These are phyloP conservation scores for Wallacemonas rigidus DNA, from an alignment of 208 protist genomes.

Conservation along the genomic window DNA sequence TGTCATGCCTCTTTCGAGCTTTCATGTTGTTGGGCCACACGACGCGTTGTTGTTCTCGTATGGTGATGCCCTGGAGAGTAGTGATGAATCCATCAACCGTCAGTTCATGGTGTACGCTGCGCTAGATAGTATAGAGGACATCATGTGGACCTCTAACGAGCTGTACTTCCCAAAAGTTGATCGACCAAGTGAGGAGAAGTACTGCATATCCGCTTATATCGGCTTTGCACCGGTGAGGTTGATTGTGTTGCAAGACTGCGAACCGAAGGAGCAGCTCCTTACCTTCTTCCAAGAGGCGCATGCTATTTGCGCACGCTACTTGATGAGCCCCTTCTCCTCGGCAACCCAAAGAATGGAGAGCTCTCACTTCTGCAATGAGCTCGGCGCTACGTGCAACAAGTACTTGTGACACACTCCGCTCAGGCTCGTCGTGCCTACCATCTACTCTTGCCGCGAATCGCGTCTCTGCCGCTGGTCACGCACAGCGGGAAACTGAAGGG, in stretches of 20 bases:
- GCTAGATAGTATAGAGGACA: slow-evolving; percentile 55
- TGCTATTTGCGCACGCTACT: slow-evolving; percentile 46
- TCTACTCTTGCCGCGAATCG: no score
- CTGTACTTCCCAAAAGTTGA: slow-evolving; percentile 52
- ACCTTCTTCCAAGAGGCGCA: slow-evolving; percentile 55
- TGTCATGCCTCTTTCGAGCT: slow-evolving; percentile 31
- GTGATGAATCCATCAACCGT: slow-evolving; percentile 24
- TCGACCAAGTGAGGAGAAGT: slow-evolving; percentile 43
- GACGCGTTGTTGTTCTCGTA: slow-evolving; percentile 34
- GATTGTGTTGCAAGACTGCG: slow-evolving; percentile 53
- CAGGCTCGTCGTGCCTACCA: neutral
- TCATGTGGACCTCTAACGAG: slow-evolving; percentile 46
- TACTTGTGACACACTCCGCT: slow-evolving; percentile 22
- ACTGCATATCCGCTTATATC: slow-evolving; percentile 60
- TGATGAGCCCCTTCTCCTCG: slow-evolving; percentile 49
- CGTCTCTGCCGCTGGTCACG: no score
- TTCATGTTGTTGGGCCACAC: slow-evolving; percentile 34
- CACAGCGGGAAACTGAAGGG: no score
- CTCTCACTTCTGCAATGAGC: slow-evolving; percentile 23
- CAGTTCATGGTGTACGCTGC: slow-evolving; percentile 55
- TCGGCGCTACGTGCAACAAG: slow-evolving; percentile 20
- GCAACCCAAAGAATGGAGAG: slow-evolving; percentile 29
- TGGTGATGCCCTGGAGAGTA: slow-evolving; percentile 12
- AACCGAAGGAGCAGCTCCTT: slow-evolving; percentile 41
- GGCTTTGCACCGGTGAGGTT: slow-evolving; percentile 52